Percentiles rank a stretch among this genome's conserved stretches.
phyloP scores from a whole-genome alignment of 2,329 filamentous ascomycete genomes.

The Ceratocystis huliohia region DNA sequence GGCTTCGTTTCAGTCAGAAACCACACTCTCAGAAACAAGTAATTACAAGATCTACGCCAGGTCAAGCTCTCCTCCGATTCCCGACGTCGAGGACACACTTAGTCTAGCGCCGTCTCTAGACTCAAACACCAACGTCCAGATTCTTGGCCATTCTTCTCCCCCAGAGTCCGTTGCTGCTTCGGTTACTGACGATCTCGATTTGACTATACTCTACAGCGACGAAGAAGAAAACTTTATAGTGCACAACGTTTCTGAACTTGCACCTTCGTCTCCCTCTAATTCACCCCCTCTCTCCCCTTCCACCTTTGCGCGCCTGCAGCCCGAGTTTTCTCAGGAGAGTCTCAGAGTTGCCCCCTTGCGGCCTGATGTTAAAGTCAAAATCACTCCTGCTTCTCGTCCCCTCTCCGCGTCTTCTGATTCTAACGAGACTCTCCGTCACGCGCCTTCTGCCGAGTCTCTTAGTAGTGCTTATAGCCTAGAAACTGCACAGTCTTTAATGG shows the following conservation, averaged over 20 bases:
- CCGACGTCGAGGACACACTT: conserved; percentile 24
- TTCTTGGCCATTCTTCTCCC: conserved; percentile 41
- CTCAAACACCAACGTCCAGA: conserved; percentile 35
- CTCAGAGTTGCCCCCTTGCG: conserved; percentile 44
- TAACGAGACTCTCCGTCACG: conserved; percentile 39
- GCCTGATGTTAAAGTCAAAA: conserved; percentile 31
- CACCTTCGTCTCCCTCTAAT: conserved; percentile 25
- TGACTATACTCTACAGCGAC: conserved; percentile 28
- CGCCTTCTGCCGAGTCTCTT: conserved; percentile 43
- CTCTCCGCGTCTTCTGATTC: conserved; percentile 25
- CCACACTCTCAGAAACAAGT: conserved; percentile 38
- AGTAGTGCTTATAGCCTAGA: conserved; percentile 43
- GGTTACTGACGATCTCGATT: conserved; percentile 40
- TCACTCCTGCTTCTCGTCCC: conserved; percentile 18
- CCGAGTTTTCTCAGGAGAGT: conserved; percentile 48
- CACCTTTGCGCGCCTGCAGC: conserved; percentile 24
- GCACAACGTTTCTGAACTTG: conserved; percentile 18
- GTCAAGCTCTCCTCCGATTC: conserved; percentile 32
- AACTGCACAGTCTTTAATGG: conserved; percentile 30
- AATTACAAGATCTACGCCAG: conserved; percentile 43
- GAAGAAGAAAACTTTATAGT: conserved; percentile 22
- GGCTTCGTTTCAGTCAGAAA: conserved; percentile 25
- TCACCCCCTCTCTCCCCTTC: conserved; percentile 12
- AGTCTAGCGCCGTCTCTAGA: conserved; percentile 32
- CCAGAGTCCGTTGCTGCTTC: conserved; percentile 30